Evolutionary conservation across 2,329 filamentous ascomycete species (phyloP), one percentile per base, ranked within the genome.

Genomic region (Chlorencoelia australis): DNA sequence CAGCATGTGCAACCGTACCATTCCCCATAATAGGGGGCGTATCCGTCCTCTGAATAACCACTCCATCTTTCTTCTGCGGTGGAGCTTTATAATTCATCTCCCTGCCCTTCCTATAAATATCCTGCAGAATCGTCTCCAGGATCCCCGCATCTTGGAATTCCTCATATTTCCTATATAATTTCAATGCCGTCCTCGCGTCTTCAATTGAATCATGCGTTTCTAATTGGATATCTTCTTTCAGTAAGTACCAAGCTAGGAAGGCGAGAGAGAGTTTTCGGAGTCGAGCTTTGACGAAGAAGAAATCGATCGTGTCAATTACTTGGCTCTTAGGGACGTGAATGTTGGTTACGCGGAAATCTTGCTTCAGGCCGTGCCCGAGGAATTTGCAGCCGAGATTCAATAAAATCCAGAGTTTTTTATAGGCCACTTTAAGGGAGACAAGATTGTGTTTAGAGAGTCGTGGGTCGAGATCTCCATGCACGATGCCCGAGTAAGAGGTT

Each of bases 281-380:
- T 20, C 86, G 80, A 11, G 75, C 70, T 38, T 81, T 77, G 40
- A 94, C 77, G 60, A 83, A 93, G 65, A 94, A 96, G 2, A 94
- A 69, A 45, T 93, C 82, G 48, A 88, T 87, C 0, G 93, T 98
- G 60, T 98, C 91, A 37, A 98, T 86, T 22, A 94, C 82, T 58
- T 98, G 91, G 3, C 74, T 62, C 55, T 81, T 84, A 1, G 93
- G 91, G 0, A 98, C 82, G 57, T 95, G 85, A 38, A 98, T 95
- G 59, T 98, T 98, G 62, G 94, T 94, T 38, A 94, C 94, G 35
- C 91, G 85, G 63, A 98, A 96, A 60, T 98, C 91, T 50, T 91
- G 89, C 48, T 85, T 85, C 27, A 98, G 68, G 4, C 89, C 89
- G 54, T 98, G 91, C 2, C 91, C 91, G 4, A 98, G 73, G 57